These are phyloP conservation scores for Uncinocarpus reesii DNA, from an alignment of 2,329 filamentous ascomycete genomes.

Conservation along the genomic window DNA sequence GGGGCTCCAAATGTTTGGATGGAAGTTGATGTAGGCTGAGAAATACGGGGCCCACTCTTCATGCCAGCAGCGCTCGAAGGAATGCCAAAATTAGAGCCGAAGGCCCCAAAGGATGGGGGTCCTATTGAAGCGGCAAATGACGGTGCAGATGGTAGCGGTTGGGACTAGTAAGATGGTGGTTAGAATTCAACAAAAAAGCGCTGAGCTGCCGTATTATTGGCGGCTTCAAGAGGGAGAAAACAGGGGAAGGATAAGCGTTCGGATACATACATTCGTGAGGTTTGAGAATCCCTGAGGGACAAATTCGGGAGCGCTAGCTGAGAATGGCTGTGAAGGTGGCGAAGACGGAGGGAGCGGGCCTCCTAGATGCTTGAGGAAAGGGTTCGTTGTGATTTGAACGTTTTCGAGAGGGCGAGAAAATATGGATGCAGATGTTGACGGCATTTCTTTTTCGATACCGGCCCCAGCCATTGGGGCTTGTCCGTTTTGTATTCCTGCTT, in stretches of 20 bases:
- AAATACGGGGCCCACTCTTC: neutral
- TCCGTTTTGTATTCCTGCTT: constrained; percentile 22
- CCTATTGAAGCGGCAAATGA: neutral
- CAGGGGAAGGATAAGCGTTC: neutral
- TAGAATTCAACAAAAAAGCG: neutral
- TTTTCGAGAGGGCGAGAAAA: constrained; percentile 2
- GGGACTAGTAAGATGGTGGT: neutral
- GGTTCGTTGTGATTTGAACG: neutral
- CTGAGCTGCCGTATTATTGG: neutral
- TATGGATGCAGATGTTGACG: neutral
- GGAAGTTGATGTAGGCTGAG: neutral
- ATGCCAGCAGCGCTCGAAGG: neutral
- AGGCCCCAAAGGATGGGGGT: neutral
- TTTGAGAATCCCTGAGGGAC: constrained; percentile 10
- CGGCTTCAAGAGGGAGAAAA: too few species aligned
- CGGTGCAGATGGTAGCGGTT: neutral
- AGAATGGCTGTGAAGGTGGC: constrained; percentile 6
- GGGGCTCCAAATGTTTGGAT: constrained; percentile 1
- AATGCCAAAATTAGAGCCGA: constrained; percentile 3
- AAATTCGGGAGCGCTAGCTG: constrained; percentile 16
- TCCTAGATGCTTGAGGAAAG: constrained; percentile 1
- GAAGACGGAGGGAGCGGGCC: neutral
- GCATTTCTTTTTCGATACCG: constrained; percentile 10
- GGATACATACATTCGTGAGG: neutral
- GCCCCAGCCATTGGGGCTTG: constrained; percentile 16